Evolutionary conservation across 352 stramenopile species (phyloP).

Genomic region (Phytophthora brassicae): DNA sequence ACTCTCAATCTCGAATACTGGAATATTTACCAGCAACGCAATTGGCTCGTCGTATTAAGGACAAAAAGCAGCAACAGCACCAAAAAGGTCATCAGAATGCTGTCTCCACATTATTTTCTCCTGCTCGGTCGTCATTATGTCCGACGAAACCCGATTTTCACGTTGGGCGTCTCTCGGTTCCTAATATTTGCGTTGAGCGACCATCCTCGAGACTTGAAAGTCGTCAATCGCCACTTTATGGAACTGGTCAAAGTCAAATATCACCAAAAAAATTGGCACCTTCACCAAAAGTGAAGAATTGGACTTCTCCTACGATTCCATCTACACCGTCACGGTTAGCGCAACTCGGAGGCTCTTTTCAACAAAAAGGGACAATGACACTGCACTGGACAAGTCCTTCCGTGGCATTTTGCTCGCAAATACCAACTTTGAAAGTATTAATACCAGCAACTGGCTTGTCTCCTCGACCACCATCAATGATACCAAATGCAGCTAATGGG

Average conservation of each 20-base stretch:
- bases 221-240: conserved; percentile 9
- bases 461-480: conserved; percentile 14
- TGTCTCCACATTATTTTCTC: conserved; percentile 22
- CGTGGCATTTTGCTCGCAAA: background rate
- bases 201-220: too few relatives aligned
- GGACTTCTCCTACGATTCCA: background rate
- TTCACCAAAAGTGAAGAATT: conserved; percentile 6
- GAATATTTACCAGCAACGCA: conserved; percentile 38
- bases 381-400: background rate
- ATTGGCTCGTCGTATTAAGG: conserved; percentile 49
- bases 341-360: conserved; percentile 26
- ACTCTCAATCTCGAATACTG: conserved; percentile 22
- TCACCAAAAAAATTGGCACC: background rate
- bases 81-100: conserved; percentile 20
- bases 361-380: conserved; percentile 8
- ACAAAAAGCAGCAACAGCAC: conserved; percentile 48
- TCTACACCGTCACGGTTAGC: conserved; percentile 3
- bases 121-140: background rate
- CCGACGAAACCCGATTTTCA: conserved; percentile 4
- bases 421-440: background rate
- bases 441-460: background rate
- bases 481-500: background rate
- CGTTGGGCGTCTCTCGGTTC: background rate
- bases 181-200: conserved; percentile 5
- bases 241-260: conserved; percentile 5